These are phyloP conservation scores for Vanrija sp. DNA, from an alignment of 1,284 basidiomycete genomes.

Conservation along the genomic window DNA sequence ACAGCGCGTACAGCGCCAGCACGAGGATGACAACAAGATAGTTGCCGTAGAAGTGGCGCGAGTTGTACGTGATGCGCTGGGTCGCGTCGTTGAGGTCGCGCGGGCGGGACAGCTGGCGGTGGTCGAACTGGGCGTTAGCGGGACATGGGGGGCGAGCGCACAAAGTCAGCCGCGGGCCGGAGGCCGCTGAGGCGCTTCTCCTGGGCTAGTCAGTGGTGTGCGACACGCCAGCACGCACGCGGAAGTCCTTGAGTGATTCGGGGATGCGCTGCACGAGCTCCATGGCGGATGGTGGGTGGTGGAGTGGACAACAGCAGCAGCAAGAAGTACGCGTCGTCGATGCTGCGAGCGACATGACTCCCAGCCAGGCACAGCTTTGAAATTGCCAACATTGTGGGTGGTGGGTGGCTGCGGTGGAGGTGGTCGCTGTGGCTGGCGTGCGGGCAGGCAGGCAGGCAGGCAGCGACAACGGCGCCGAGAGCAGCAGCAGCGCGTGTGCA, in stretches of 20 bases:
- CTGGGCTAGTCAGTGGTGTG: too few species aligned
- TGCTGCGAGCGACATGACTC: too few species aligned
- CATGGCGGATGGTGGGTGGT: too few species aligned
- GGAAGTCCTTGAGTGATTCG: too few species aligned
- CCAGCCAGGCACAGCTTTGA: background rate
- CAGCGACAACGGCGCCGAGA: too few species aligned
- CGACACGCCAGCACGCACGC: too few species aligned
- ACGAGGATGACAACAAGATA: slow-evolving; percentile 73
- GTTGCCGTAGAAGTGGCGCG: slow-evolving; percentile 82
- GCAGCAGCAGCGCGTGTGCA: too few species aligned
- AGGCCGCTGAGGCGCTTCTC: too few species aligned
- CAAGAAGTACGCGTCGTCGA: too few species aligned
- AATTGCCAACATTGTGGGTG: background rate
- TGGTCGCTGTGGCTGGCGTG: background rate
- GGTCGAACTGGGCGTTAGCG: slow-evolving; percentile 61
- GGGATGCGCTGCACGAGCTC: too few species aligned
- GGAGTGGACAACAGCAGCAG: too few species aligned
- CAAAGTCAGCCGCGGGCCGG: background rate
- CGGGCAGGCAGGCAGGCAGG: too few species aligned
- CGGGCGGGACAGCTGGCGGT: slow-evolving; percentile 74
- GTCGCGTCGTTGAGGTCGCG: slow-evolving; percentile 61
- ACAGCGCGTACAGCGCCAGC: slow-evolving; percentile 83
- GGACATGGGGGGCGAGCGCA: background rate
- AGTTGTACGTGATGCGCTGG: slow-evolving; percentile 87
- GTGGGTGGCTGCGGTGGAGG: background rate